Percentiles rank a stretch among this genome's conserved stretches.
Conservation (phyloP, 2,329 filamentous ascomycete genomes). For the Nigrospora osmanthi region DNA sequence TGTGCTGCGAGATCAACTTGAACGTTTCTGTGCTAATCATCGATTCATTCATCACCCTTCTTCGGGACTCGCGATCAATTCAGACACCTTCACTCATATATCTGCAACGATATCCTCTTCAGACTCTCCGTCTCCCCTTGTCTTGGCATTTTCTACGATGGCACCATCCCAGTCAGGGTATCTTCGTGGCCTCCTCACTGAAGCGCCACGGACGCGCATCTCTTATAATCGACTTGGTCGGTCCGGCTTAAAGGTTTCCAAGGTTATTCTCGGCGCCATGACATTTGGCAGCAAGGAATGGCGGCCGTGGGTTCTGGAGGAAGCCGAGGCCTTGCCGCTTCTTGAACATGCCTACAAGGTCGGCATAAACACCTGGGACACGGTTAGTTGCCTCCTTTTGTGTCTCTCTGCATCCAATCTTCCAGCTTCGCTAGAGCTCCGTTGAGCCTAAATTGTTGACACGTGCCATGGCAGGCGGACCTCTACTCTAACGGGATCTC, state of each 20-base stretch:
- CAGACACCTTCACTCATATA: no score
- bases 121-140: no score
- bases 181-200: not conserved
- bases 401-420: not conserved
- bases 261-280: conserved; percentile 5
- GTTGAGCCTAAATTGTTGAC: not conserved
- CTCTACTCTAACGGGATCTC: conserved; percentile 54
- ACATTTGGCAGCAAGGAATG: conserved; percentile 1
- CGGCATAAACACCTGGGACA: conserved; percentile 7
- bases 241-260: conserved; percentile 5
- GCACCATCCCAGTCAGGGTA: not conserved
- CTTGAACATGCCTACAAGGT: conserved; percentile 9
- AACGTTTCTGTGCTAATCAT: no score
- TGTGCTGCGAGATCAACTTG: no score
- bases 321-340: conserved; percentile 5
- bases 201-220: not conserved
- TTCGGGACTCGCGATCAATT: no score
- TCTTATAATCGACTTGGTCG: conserved; percentile 3
- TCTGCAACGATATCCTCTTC: no score
- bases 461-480: conserved; percentile 37
- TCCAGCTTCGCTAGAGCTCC: not conserved
- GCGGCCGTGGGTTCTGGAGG: conserved; percentile 4
- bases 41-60: no score
- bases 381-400: not conserved
- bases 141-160: no score